These are phyloP conservation scores for Penicillium aurantiogriseum DNA, from an alignment of 2,329 filamentous ascomycete species.

Conservation along the genomic window DNA sequence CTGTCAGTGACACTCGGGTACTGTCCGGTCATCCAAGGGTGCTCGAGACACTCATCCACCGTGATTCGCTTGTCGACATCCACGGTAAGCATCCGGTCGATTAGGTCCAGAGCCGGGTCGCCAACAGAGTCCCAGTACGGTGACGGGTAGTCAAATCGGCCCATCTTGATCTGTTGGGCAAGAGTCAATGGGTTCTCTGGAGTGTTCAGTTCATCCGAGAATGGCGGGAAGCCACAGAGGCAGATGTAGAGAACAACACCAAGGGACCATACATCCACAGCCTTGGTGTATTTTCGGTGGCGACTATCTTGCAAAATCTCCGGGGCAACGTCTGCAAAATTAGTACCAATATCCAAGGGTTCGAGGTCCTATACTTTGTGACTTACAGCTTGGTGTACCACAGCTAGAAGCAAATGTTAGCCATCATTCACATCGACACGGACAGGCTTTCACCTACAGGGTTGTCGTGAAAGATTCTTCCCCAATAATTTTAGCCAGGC, in stretches of 20 bases:
- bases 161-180: constrained; percentile 84
- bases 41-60: constrained; percentile 84
- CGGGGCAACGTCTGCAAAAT: constrained; percentile 72
- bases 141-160: constrained; percentile 88
- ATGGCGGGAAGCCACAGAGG: constrained; percentile 93
- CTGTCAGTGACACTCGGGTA: constrained; percentile 70
- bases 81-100: constrained; percentile 91
- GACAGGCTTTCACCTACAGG: constrained; percentile 53
- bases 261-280: constrained; percentile 93
- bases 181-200: constrained; percentile 80
- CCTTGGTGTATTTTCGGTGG: constrained; percentile 85
- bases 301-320: constrained; percentile 84
- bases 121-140: constrained; percentile 92
- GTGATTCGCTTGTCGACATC: constrained; percentile 80
- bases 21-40: constrained; percentile 78
- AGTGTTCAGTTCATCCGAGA: constrained; percentile 87
- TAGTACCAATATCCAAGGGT: constrained; percentile 10
- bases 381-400: constrained; percentile 83
- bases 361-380: background rate
- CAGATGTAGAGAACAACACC: constrained; percentile 98
- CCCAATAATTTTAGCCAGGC: constrained; percentile 95
- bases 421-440: background rate
- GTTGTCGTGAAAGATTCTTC: constrained; percentile 98
- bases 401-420: constrained; percentile 50
- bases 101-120: constrained; percentile 85